Evolutionary conservation across 2,329 filamentous ascomycete species (phyloP), one percentile per base, ranked within the genome.

Genomic region (Coniella vitis): DNA sequence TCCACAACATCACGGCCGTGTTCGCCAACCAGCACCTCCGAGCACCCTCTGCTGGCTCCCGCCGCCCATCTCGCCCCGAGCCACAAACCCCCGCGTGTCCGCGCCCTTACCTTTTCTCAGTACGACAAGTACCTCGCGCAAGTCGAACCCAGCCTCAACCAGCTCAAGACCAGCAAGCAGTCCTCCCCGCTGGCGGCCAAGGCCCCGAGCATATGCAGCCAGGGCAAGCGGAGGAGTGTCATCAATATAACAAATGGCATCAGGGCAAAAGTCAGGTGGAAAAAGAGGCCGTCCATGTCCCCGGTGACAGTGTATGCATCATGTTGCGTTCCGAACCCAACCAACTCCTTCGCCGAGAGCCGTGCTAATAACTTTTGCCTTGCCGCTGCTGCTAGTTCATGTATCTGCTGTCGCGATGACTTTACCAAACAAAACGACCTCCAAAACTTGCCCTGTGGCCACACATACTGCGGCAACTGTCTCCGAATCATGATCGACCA

Each of bases 401-500:
- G 79, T 55, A 70, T 74, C 40, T 76, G 73, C 55, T 84, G 80
- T 56, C 73, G 73, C 51, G 72, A 77, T 42, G 72, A 79, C 42
- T 72, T 78, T 54, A 66, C 67, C 54, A 66, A 64, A 42, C 65
- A 66, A 31, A 62, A 63, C 29, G 56, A 64, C 4, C 59, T 79
- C 22, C 71, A 75, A 51, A 74, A 66, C 41, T 65, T 83, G 4
- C 71, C 74, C 3, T 84, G 80, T 54, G 72, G 73, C 16, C 79
- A 84, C 57, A 74, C 68, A 20, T 81, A 80, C 57, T 83, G 80
- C 63, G 61, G 69, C 34, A 62, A 65, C 42, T 84, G 80, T 55
- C 61, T 83, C 12, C 66, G 67, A 45, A 67, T 73, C 32, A 68
- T 83, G 59, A 69, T 81, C 50, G 69, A 69, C 17, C 74, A 81